Evolutionary conservation across 177 flowering plant species (phyloP), one percentile per base, ranked within the genome.

Genomic region (Telopea speciosissima): DNA sequence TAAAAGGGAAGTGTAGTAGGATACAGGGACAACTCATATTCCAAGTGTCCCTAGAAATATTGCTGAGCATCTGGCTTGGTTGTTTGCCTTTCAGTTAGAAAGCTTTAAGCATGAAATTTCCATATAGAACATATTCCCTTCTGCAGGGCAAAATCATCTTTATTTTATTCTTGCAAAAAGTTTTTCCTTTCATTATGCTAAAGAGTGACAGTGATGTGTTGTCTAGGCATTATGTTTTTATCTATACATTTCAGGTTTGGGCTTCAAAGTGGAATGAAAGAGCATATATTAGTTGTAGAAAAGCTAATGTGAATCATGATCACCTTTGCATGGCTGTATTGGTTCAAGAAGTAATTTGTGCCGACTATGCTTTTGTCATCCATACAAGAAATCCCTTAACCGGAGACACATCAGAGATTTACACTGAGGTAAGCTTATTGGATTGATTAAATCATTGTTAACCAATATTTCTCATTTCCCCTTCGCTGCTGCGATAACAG

Each of bases 181-280:
- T 36, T 36, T 5, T 36, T 5, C 40, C 40, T 36, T 36, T 58
- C 61, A 58, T 58, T 21, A 58, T 58, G 61, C 22, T n/a, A 54
- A 9, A n/a, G 13, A 44, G 13, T 3, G 49, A 12, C 19, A 12
- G 7, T 49, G 54, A 12, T 49, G 3, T 49, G 17, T 49, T 49
- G 19, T 49, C n/a, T 6, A 58, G 22, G 24, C 61, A 58, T 8
- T 17, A 13, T 4, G 9, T 52, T 11, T 26, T 56, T 62, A 7
- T 44, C 62, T n/a, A 40, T 8, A 14, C 31, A 1, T 2, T 70
- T 44, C 42, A 81, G 83, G 83, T 81, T 69, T 78, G 81, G 83
- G 83, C 81, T 69, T 81, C 83, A 63, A 81, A 78, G 76, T 78
- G 83, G 83, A 81, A 81, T 67, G 79, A 78, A 68, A 78, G 83